These are phyloP conservation scores for Debaryomyces sp. DNA, from an alignment of 1,139 yeast genomes.

Conservation along the genomic window DNA sequence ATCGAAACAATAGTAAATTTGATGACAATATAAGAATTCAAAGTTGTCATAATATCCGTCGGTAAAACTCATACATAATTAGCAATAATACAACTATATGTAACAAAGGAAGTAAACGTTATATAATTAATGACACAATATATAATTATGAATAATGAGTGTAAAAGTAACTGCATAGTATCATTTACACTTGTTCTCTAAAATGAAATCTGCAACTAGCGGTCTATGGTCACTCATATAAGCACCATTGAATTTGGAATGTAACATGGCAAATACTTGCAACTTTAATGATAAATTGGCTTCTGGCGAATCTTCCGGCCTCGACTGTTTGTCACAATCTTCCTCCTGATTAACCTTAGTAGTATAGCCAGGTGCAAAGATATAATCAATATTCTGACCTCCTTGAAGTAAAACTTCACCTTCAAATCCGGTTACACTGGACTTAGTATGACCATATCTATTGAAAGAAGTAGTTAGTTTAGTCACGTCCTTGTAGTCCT, in stretches of 20 bases:
- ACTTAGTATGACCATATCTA: conserved; percentile 45
- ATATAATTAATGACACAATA: not conserved
- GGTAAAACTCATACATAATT: too few relatives aligned
- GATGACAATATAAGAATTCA: too few relatives aligned
- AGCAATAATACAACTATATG: not conserved
- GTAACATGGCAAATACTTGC: conserved; percentile 46
- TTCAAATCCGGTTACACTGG: conserved; percentile 55
- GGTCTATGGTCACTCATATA: conserved; percentile 61
- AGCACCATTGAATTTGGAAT: conserved; percentile 44
- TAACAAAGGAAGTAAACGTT: not conserved
- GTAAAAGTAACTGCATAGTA: not conserved
- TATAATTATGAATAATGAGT: not conserved
- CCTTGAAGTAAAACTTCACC: conserved; percentile 32
- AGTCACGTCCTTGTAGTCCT: conserved; percentile 31
- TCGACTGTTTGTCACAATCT: conserved; percentile 18
- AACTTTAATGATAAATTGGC: conserved; percentile 24
- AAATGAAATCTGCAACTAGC: conserved; percentile 44
- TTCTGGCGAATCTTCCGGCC: conserved; percentile 8
- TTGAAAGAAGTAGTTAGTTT: conserved; percentile 26
- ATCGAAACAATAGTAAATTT: not conserved
- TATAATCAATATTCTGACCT: conserved; percentile 51
- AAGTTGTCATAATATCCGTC: too few relatives aligned
- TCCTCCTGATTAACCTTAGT: conserved; percentile 22
- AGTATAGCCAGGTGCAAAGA: conserved; percentile 44
- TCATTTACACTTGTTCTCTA: conserved; percentile 16